A percentile compares a stretch with the other conserved stretches of the same genome.
Evolutionary conservation across 2,329 filamentous ascomycete species (phyloP).

Genomic region (Pseudonectria buxi): DNA sequence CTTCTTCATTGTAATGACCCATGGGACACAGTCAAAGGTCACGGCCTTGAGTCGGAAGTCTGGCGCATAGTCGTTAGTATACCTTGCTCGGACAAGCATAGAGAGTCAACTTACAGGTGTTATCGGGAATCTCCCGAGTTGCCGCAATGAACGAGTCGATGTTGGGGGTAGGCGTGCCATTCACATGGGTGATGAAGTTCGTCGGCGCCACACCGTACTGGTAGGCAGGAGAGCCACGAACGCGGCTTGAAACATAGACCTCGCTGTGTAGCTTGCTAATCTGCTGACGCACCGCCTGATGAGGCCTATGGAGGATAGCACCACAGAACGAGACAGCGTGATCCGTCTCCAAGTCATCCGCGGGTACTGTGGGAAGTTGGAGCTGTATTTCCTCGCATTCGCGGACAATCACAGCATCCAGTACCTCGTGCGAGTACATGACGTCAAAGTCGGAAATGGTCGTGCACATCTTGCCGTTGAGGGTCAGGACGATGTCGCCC

Average conservation of each 20-base stretch:
- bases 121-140: constrained; percentile 84
- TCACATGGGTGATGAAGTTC: constrained; percentile 96
- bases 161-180: constrained; percentile 77
- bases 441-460: constrained; percentile 87
- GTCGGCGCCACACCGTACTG: constrained; percentile 91
- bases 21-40: constrained; percentile 96
- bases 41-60: constrained; percentile 96
- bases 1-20: constrained; percentile 99
- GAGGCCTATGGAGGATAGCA: constrained; percentile 84
- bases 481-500: constrained; percentile 83
- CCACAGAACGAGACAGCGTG: constrained; percentile 92
- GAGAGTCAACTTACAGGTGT: constrained; percentile 60
- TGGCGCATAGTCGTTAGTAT: constrained; percentile 25
- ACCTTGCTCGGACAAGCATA: neutral
- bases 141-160: constrained; percentile 73
- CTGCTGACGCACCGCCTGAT: constrained; percentile 94
- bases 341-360: constrained; percentile 86
- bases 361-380: constrained; percentile 76
- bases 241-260: constrained; percentile 87
- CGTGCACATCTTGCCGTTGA: constrained; percentile 90
- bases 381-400: constrained; percentile 73
- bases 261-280: constrained; percentile 95
- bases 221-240: constrained; percentile 74
- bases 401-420: constrained; percentile 82
- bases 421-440: constrained; percentile 83